phyloP scores from a whole-genome alignment of 306 rosid species.

The Macrotyloma uniflorum region DNA sequence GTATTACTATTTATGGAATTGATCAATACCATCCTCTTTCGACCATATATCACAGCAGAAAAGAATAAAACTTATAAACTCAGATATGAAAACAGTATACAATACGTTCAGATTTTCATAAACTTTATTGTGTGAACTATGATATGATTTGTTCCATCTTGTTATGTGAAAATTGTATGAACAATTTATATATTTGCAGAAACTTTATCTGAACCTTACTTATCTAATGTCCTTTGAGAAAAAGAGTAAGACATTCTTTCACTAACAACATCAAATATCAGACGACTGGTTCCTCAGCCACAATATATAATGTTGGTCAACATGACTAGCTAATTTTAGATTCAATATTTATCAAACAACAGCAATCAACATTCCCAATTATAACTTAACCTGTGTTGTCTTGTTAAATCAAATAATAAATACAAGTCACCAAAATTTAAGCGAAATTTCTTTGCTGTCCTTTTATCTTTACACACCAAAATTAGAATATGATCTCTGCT shows the following conservation, averaged over 20 bases:
- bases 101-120: background rate
- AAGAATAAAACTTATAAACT: background rate
- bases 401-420: background rate
- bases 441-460: background rate
- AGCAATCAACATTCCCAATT: background rate
- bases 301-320: conserved; percentile 11
- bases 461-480: background rate
- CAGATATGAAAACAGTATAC: background rate
- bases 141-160: background rate
- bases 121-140: too few relatives aligned
- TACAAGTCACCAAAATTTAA: background rate
- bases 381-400: background rate
- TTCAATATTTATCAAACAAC: background rate
- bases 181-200: background rate
- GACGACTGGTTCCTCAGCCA: too few relatives aligned
- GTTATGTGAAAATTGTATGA: background rate
- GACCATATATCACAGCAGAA: background rate
- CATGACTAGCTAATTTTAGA: background rate
- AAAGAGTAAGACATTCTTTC: background rate
- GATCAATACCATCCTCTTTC: too few relatives aligned
- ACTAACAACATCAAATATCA: too few relatives aligned
- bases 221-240: background rate
- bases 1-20: background rate
- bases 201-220: background rate
- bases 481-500: background rate